Conservation (phyloP, 2,329 filamentous ascomycete genomes). For the Cladophialophora carrionii region DNA sequence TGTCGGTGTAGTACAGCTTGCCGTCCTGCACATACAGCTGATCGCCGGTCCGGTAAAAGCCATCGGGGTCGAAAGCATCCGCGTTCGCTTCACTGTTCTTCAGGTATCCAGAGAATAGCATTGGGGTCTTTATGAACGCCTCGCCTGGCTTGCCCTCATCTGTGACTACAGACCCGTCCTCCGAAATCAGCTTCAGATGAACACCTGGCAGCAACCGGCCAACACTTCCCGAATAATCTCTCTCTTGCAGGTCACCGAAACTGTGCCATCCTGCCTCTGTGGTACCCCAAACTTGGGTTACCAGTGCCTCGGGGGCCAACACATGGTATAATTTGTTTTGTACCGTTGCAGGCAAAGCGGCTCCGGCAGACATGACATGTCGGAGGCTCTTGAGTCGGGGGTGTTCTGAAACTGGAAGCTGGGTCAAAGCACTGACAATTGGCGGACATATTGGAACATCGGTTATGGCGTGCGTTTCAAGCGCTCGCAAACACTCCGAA, state of each 20-base stretch:
- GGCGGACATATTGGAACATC: conserved; percentile 56
- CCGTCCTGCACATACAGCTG: conserved; percentile 45
- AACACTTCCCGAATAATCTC: conserved; percentile 53
- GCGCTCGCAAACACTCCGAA: conserved; percentile 46
- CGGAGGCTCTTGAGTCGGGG: conserved; percentile 48
- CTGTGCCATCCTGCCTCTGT: conserved; percentile 53
- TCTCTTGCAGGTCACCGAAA: conserved; percentile 42
- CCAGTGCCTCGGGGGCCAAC: conserved; percentile 48
- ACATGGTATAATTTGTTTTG: conserved; percentile 49
- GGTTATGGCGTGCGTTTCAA: conserved; percentile 51
- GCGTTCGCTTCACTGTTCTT: conserved; percentile 42
- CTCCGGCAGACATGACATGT: conserved; percentile 55
- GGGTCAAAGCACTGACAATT: conserved; percentile 48
- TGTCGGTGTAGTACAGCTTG: conserved; percentile 47
- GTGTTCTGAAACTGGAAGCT: conserved; percentile 34
- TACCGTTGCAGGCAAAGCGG: conserved; percentile 50
- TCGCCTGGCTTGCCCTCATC: conserved; percentile 43
- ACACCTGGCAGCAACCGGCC: conserved; percentile 50
- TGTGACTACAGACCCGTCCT: conserved; percentile 41
- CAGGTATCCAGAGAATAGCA: conserved; percentile 46
- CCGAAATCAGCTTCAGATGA: conserved; percentile 43
- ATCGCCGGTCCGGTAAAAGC: conserved; percentile 53
- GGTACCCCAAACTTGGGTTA: conserved; percentile 59
- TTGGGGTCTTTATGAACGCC: conserved; percentile 47
- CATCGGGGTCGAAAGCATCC: conserved; percentile 41